These are phyloP conservation scores for Camellia japonica DNA, from an alignment of 148 eudicot species.

Conservation along the genomic window DNA sequence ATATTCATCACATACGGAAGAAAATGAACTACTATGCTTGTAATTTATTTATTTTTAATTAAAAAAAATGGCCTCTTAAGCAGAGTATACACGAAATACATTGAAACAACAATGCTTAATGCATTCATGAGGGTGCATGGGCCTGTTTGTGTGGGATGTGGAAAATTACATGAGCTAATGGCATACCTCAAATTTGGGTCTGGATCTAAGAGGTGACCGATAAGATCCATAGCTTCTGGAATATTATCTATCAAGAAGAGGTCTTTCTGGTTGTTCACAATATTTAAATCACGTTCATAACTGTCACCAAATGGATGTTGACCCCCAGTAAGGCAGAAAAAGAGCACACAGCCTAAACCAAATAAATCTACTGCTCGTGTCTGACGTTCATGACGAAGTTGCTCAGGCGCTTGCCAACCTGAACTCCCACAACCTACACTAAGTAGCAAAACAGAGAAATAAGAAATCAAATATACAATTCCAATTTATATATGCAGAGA, in stretches of 20 bases:
- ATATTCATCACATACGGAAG: background rate
- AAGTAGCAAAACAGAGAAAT: constrained; percentile 2
- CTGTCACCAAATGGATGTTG: constrained; percentile 77
- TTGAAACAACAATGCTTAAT: background rate
- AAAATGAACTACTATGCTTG: background rate
- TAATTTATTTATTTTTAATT: background rate
- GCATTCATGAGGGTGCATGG: background rate
- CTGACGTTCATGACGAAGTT: constrained; percentile 68
- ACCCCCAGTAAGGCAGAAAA: constrained; percentile 79
- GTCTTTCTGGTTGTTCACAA: constrained; percentile 51
- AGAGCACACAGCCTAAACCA: constrained; percentile 74
- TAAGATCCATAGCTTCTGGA: constrained; percentile 77
- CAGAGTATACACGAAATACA: background rate
- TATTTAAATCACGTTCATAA: constrained; percentile 64
- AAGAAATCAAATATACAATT: background rate
- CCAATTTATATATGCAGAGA: background rate
- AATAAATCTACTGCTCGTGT: constrained; percentile 74
- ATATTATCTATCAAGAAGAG: constrained; percentile 63
- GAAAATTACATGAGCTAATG: background rate
- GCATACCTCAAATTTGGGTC: constrained; percentile 58
- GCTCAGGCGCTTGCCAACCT: constrained; percentile 92
- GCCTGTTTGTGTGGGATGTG: background rate
- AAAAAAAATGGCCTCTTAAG: background rate
- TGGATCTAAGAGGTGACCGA: constrained; percentile 55
- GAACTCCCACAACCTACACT: constrained; percentile 67